These are phyloP conservation scores for Nicotiana tomentosiformis DNA, from an alignment of 257 asterid genomes.

Conservation along the genomic window DNA sequence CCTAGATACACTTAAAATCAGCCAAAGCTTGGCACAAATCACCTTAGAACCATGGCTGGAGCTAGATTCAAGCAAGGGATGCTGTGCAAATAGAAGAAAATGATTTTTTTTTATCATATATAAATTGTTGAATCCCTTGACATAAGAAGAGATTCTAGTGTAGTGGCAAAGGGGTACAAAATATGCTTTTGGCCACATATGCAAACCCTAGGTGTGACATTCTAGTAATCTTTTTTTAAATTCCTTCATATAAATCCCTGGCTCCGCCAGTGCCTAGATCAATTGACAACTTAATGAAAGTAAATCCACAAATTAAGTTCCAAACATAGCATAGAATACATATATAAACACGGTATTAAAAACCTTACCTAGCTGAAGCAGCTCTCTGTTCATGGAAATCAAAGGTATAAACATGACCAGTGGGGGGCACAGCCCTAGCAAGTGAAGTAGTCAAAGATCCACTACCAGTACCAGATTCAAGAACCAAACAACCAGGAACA, in stretches of 20 bases:
- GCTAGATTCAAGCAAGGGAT: too few relatives aligned
- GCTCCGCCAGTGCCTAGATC: not conserved
- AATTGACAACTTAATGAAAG: not conserved
- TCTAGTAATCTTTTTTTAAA: too few relatives aligned
- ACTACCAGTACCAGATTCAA: conserved; percentile 97
- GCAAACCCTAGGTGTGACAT: too few relatives aligned
- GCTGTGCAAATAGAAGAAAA: too few relatives aligned
- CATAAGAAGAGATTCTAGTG: too few relatives aligned
- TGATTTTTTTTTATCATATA: too few relatives aligned
- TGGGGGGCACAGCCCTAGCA: conserved; percentile 83
- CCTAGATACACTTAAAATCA: not conserved
- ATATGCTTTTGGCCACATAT: too few relatives aligned
- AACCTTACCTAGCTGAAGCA: conserved; percentile 72
- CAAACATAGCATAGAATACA: not conserved
- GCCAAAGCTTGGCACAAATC: not conserved
- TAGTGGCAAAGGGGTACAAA: too few relatives aligned
- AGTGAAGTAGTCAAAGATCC: conserved; percentile 88
- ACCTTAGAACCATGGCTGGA: not conserved
- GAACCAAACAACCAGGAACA: conserved; percentile 86
- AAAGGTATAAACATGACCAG: conserved; percentile 80
- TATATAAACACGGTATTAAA: not conserved
- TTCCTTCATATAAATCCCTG: too few relatives aligned
- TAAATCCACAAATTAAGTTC: not conserved
- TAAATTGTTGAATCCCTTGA: too few relatives aligned
- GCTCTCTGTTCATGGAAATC: conserved; percentile 99